Conservation (phyloP, 345 rosid genomes). For the Aurinia saxatilis region DNA sequence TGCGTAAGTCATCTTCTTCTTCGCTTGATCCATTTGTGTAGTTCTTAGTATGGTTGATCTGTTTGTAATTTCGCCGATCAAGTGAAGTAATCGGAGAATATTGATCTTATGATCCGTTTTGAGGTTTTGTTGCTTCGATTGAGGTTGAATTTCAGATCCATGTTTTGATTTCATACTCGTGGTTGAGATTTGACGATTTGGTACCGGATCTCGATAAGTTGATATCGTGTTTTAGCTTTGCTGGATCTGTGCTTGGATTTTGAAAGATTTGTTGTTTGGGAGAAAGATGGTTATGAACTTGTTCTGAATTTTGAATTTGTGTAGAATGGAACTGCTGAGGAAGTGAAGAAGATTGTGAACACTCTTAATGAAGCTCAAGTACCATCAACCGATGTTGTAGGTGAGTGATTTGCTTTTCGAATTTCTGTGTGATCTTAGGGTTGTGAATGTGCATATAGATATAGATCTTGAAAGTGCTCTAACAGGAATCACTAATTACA, state of each 20-base stretch:
- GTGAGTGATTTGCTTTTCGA: conserved; percentile 27
- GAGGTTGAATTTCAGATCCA: background rate
- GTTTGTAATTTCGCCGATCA: conserved; percentile 6
- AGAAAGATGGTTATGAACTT: background rate
- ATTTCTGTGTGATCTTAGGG: background rate
- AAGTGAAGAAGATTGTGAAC: conserved; percentile 84
- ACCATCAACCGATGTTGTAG: conserved; percentile 73
- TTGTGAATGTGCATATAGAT: background rate
- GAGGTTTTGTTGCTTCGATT: background rate
- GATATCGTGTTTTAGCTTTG: background rate
- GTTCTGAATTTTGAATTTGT: background rate
- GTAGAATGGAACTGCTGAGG: conserved; percentile 84
- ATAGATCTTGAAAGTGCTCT: background rate
- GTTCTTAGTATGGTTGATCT: conserved; percentile 3
- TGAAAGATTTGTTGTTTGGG: background rate
- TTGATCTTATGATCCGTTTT: background rate
- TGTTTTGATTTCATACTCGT: too few species aligned
- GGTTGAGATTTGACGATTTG: background rate
- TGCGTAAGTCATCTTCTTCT: conserved; percentile 51
- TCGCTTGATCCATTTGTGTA: background rate
- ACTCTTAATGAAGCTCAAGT: conserved; percentile 61
- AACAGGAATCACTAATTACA: background rate
- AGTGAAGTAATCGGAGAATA: background rate
- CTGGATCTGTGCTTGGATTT: background rate
- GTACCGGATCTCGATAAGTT: background rate